Percentiles rank a stretch among this genome's conserved stretches.
Evolutionary conservation across 164 flowering plant genomes (phyloP).

Genomic region (Nelumbo lutea): DNA sequence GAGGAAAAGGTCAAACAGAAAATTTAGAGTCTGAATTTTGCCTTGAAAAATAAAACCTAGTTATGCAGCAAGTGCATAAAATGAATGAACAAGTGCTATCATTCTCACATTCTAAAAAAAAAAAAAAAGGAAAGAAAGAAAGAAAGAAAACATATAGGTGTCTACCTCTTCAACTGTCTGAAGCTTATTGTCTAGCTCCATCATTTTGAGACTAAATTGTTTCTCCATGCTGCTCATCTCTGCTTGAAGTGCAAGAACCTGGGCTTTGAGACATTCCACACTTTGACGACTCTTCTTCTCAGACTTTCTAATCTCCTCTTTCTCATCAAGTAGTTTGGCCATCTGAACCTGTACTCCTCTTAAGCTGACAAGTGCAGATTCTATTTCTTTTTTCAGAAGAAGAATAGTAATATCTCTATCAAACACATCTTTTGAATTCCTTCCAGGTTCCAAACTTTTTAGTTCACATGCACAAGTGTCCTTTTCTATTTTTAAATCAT

Average conservation of each 20-base stretch:
- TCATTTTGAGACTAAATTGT: conserved; percentile 30
- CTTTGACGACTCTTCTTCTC: conserved; percentile 34
- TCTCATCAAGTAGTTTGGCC: conserved; percentile 47
- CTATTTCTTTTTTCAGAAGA: conserved; percentile 71
- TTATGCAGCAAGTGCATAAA: too few relatives aligned
- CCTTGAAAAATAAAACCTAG: not conserved
- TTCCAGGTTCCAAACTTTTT: conserved; percentile 15
- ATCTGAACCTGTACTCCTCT: conserved; percentile 60
- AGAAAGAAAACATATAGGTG: not conserved
- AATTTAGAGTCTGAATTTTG: not conserved
- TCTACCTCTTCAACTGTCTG: conserved; percentile 51
- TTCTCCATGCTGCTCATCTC: conserved; percentile 39
- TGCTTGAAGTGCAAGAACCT: conserved; percentile 38
- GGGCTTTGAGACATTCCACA: conserved; percentile 32
- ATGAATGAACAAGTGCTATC: too few relatives aligned
- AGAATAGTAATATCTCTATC: conserved; percentile 39
- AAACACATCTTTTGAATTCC: conserved; percentile 15
- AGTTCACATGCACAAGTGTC: conserved; percentile 9
- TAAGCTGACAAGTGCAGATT: conserved; percentile 57
- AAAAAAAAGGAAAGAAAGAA: not conserved
- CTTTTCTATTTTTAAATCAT: conserved; percentile 14
- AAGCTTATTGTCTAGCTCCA: conserved; percentile 41
- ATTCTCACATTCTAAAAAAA: too few relatives aligned
- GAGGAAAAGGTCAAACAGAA: not conserved
- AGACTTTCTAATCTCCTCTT: conserved; percentile 44